Percentiles rank a stretch among this genome's conserved stretches.
phyloP scores from a whole-genome alignment of 192 early-diverging fungal species.

The Spinellus fusiger region DNA sequence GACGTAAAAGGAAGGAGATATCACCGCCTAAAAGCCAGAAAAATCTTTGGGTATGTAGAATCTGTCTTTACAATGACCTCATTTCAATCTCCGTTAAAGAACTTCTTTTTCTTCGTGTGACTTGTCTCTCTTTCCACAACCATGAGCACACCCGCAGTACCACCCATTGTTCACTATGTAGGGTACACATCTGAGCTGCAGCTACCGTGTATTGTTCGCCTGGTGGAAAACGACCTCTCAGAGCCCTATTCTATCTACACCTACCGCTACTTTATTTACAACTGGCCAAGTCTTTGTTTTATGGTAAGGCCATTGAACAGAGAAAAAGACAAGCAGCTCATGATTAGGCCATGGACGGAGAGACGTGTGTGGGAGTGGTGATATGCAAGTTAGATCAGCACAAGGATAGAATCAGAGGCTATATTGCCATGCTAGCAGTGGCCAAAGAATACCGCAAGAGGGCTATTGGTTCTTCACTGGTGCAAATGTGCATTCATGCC shows the following conservation, averaged over 20 bases:
- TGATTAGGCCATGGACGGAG: constrained; percentile 51
- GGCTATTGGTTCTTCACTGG: constrained; percentile 74
- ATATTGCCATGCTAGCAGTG: constrained; percentile 97
- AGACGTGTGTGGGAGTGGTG: constrained; percentile 75
- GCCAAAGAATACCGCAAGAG: constrained; percentile 70
- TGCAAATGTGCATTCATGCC: constrained; percentile 59
- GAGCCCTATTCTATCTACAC: constrained; percentile 98
- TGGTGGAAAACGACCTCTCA: constrained; percentile 93
- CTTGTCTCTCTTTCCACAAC: background rate
- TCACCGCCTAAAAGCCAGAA: too few relatives aligned
- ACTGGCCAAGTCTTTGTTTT: constrained; percentile 87
- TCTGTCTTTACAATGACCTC: too few relatives aligned
- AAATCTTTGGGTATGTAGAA: too few relatives aligned
- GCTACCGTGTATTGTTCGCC: constrained; percentile 62
- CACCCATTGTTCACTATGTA: constrained; percentile 33
- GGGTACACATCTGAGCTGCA: constrained; percentile 73
- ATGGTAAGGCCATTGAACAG: constrained; percentile 39
- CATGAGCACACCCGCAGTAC: background rate
- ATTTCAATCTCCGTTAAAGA: too few relatives aligned
- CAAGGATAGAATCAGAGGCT: constrained; percentile 66
- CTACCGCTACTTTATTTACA: constrained; percentile 92
- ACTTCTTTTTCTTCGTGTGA: background rate
- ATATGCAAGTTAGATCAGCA: constrained; percentile 85
- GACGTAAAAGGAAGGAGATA: too few relatives aligned
- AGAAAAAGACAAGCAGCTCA: background rate